These are phyloP conservation scores for Phytophthora constricta DNA, from an alignment of 352 stramenopile genomes.

Conservation along the genomic window DNA sequence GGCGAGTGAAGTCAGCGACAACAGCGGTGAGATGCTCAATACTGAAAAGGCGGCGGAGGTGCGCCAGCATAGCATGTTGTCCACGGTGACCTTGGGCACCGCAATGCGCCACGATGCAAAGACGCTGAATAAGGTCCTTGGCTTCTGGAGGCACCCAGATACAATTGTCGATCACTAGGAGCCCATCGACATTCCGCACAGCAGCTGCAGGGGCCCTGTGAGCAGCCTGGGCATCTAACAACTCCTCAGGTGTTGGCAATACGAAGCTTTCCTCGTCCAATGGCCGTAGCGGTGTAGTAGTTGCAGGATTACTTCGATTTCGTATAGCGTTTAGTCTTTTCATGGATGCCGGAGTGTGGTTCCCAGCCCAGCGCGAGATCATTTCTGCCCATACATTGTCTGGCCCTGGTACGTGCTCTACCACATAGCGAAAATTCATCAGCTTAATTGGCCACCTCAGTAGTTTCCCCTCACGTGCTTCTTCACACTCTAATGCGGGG, in stretches of 20 bases:
- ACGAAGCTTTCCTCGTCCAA: conserved; percentile 3
- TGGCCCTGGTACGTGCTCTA: conserved; percentile 15
- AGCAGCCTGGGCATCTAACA: too few relatives aligned
- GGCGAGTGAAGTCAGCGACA: neutral
- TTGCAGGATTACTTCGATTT: too few relatives aligned
- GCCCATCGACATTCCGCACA: neutral
- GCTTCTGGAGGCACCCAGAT: conserved; percentile 8
- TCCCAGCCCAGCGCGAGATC: conserved; percentile 14
- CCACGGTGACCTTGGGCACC: conserved; percentile 31
- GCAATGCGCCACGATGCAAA: conserved; percentile 31
- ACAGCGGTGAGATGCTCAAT: conserved; percentile 3
- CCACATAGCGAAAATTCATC: conserved; percentile 18
- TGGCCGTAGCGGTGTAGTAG: conserved; percentile 1
- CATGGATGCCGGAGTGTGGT: neutral
- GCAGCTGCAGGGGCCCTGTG: neutral
- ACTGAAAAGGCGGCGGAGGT: neutral
- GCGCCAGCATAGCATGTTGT: neutral
- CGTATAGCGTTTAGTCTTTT: conserved; percentile 1
- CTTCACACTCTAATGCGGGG: conserved; percentile 5
- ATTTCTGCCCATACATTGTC: conserved; percentile 18
- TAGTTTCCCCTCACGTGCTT: conserved; percentile 13
- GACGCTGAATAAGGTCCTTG: conserved; percentile 27
- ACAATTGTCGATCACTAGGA: neutral
- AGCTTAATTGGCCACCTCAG: conserved; percentile 23
- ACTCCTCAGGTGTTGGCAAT: neutral